Evolutionary conservation across 1,284 basidiomycete genomes (phyloP), one percentile per base, ranked within the genome.

Genomic region (Leccinum griseonigrum): DNA sequence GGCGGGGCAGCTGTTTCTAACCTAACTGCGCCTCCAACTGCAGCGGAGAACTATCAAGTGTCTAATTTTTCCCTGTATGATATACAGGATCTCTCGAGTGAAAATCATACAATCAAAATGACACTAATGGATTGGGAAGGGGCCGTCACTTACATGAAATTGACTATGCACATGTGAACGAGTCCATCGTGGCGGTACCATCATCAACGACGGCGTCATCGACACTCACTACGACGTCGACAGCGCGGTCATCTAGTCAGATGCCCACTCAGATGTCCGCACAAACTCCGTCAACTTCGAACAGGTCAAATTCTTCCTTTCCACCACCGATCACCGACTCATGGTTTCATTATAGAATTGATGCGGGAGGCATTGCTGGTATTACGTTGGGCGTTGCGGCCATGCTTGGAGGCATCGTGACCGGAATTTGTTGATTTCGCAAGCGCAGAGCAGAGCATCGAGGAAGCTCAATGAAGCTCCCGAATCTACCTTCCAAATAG

Each of bases 111-210:
- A 13, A 63, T 71, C 40, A 31, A 14, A 13, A 68, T 71, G 69
- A 66, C 60, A 3, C 7, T 73, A 2, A 29, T 71, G 40, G 58
- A 73, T 51, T 73, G 68, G 70, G 26, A 60, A 3, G 67, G 61
- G 13, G 4, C 14, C 0, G 7, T 14, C 26, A 65, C 64, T 31
- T 63, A 63, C 31, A 69, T 73, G 71, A 66, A 68, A 22, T 73
- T 73, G 69, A 71, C 46, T 71, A 70, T 31, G 69, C 69, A 60
- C 28, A 56, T n/a, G 31, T 71, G n/a, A 73, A 72, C 28, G 66
- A 71, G 56, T 22, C 22, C 22, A 22, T 22, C 28, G 28, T 29
- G 28, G 28, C 28, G 28, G 28, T 29, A 29, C 29, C 29, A 29
- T 29, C 28, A 29, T 29, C 28, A 1, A 29, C 28, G 28, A 29